These are phyloP conservation scores for Boletus coccyginus DNA, from an alignment of 768 basidiomycete species.

Conservation along the genomic window DNA sequence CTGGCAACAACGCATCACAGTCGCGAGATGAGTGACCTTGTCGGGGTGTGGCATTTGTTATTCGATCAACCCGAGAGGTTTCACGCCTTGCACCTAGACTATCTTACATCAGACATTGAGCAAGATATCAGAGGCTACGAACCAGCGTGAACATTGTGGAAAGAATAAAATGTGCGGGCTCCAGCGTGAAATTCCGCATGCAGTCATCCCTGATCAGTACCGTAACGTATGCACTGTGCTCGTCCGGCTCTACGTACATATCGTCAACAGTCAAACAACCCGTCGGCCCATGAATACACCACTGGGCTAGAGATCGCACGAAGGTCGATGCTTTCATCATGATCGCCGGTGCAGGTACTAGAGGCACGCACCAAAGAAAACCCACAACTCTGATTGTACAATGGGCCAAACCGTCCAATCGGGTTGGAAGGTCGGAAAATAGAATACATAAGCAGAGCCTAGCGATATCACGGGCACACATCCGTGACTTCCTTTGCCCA, in stretches of 20 bases:
- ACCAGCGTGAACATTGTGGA: no score
- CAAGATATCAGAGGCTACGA: no score
- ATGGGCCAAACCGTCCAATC: no score
- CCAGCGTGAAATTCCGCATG: conserved; percentile 74
- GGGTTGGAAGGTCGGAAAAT: no score
- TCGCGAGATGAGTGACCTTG: no score
- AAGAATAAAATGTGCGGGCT: conserved; percentile 33
- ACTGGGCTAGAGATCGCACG: conserved; percentile 88
- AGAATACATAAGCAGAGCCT: no score
- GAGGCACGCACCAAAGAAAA: conserved; percentile 83
- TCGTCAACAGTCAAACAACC: conserved; percentile 65
- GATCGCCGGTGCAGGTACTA: conserved; percentile 83
- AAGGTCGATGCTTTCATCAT: conserved; percentile 75
- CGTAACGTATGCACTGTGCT: conserved; percentile 51
- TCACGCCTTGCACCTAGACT: no score
- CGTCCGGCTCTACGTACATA: not conserved
- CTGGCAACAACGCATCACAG: no score
- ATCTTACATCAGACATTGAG: no score
- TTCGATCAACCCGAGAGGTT: no score
- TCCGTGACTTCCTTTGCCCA: not conserved
- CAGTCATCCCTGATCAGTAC: conserved; percentile 93
- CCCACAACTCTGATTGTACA: conserved; percentile 51
- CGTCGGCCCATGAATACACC: conserved; percentile 83
- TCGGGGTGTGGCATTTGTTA: no score
- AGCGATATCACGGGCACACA: not conserved